Conservation (phyloP, 2,329 filamentous ascomycete genomes). For the Clarireedia paspali region DNA sequence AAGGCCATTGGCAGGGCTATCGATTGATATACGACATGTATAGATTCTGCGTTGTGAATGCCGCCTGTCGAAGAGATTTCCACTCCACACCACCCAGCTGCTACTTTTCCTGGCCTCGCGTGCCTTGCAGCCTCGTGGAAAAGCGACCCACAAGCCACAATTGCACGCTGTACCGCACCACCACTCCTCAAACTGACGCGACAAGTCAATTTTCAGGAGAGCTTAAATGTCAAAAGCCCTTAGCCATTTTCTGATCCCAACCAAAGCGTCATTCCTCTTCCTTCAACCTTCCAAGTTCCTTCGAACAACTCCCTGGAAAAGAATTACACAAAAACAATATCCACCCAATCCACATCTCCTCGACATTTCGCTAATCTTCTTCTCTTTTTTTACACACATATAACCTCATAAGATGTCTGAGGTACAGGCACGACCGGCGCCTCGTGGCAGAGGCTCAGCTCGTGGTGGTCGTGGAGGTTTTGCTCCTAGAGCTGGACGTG, state of each 20-base stretch:
- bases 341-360: conserved; percentile 10
- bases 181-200: not conserved
- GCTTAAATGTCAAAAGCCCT: conserved; percentile 9
- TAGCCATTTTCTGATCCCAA: conserved; percentile 4
- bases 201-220: conserved; percentile 9
- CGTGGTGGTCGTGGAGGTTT: conserved; percentile 78
- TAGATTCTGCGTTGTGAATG: too few relatives aligned
- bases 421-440: conserved; percentile 75
- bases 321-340: conserved; percentile 1
- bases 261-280: conserved; percentile 9
- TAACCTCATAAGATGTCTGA: conserved; percentile 61
- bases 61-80: too few relatives aligned
- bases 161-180: not conserved
- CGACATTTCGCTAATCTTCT: conserved; percentile 16
- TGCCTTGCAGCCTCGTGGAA: not conserved
- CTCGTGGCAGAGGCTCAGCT: conserved; percentile 84
- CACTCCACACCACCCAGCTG: too few relatives aligned
- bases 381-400: conserved; percentile 20
- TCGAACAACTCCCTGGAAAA: not conserved
- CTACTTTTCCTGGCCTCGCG: too few relatives aligned
- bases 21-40: too few relatives aligned
- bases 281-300: not conserved
- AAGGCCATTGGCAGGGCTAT: too few relatives aligned
- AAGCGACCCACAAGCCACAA: not conserved
- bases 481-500: conserved; percentile 62